phyloP scores from a whole-genome alignment of 106 monocot genomes.

The Dioscorea alata region DNA sequence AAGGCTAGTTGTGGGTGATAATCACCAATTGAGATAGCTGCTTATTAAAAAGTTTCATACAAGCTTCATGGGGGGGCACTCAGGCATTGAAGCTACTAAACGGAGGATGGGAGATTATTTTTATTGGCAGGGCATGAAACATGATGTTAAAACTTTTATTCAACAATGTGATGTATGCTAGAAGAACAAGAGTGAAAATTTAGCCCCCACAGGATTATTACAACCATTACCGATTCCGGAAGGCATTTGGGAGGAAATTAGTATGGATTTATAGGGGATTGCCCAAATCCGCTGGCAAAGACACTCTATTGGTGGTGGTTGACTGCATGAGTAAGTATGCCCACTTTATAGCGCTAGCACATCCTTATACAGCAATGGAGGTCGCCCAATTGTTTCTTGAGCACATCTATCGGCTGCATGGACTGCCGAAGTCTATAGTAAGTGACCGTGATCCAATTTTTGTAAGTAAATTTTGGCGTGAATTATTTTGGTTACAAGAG shows the following conservation, averaged over 20 bases:
- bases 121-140: background rate
- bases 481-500: no score
- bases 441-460: no score
- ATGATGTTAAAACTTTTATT: background rate
- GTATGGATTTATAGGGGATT: conserved; percentile 12
- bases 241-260: no score
- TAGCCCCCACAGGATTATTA: no score
- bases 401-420: no score
- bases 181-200: no score
- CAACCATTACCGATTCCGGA: no score
- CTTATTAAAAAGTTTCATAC: background rate
- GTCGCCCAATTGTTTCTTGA: no score
- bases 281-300: background rate
- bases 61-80: background rate
- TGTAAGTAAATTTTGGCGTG: no score
- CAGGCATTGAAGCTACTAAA: background rate
- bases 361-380: no score
- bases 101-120: background rate
- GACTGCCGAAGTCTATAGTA: no score
- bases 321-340: conserved; percentile 1
- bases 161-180: background rate
- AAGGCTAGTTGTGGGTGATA: background rate
- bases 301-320: conserved; percentile 1
- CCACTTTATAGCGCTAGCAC: background rate
- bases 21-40: background rate